A percentile compares a stretch with the other conserved stretches of the same genome.
Conservation (phyloP, 1,284 basidiomycete genomes). For the Puccinia hordei region DNA sequence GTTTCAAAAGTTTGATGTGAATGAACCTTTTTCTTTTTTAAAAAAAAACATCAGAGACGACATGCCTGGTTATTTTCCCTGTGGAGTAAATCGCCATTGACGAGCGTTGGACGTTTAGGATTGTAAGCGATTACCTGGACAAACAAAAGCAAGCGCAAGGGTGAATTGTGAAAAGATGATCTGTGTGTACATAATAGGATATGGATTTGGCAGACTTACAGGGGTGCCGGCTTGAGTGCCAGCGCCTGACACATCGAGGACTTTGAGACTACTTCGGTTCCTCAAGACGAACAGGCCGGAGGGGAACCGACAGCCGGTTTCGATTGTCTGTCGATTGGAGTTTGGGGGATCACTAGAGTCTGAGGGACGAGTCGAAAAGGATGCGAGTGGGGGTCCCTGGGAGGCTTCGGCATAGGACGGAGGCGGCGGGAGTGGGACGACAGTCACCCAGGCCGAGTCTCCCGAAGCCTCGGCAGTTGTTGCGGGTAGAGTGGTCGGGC, state of each 20-base stretch:
- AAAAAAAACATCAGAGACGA: neutral
- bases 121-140: conserved; percentile 33
- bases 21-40: too few species aligned
- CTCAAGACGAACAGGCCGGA: conserved; percentile 34
- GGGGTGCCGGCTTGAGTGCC: conserved; percentile 6
- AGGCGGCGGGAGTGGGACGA: conserved; percentile 7
- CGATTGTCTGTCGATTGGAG: conserved; percentile 14
- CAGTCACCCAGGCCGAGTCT: neutral
- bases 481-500: too few species aligned
- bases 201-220: neutral
- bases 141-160: neutral
- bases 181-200: neutral
- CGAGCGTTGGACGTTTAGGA: conserved; percentile 28
- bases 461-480: too few species aligned
- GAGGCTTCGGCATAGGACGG: conserved; percentile 9
- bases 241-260: conserved; percentile 32
- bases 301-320: conserved; percentile 25
- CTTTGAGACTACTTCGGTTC: conserved; percentile 30
- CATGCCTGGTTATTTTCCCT: conserved; percentile 42
- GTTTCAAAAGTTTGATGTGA: neutral
- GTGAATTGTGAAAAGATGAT: neutral
- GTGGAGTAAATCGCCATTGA: conserved; percentile 40
- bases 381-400: neutral
- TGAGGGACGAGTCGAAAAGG: neutral
- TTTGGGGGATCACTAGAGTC: neutral